Percentiles rank a stretch among this genome's conserved stretches.
phyloP scores from a whole-genome alignment of 169 alveolate genomes.

The Cryptosporidium viatorum region DNA sequence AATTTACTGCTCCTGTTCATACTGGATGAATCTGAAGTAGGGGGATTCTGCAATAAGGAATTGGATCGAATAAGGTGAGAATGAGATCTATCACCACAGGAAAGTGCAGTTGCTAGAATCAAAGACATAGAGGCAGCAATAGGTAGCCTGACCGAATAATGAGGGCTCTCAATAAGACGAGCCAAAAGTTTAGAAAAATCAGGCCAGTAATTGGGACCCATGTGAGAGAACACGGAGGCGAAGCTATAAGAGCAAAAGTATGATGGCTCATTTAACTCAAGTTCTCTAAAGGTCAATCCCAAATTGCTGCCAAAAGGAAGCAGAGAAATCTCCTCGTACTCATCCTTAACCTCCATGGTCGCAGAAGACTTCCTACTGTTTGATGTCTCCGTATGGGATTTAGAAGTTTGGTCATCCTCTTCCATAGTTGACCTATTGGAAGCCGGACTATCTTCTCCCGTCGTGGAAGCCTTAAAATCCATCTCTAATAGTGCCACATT shows the following conservation, averaged over 20 bases:
- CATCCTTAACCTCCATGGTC: background rate
- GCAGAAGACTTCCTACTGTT: background rate
- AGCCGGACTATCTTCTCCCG: background rate
- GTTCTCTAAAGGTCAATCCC: constrained; percentile 43
- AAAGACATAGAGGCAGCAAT: constrained; percentile 67
- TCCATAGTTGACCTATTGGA: background rate
- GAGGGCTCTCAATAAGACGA: constrained; percentile 10
- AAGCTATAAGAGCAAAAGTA: constrained; percentile 62
- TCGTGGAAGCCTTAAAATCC: background rate
- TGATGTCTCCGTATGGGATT: background rate
- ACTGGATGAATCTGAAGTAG: background rate
- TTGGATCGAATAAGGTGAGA: background rate
- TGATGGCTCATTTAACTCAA: constrained; percentile 26
- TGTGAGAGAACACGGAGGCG: constrained; percentile 49
- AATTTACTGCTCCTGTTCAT: background rate
- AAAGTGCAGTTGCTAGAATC: constrained; percentile 48
- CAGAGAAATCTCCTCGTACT: constrained; percentile 18
- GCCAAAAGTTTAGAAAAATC: constrained; percentile 26
- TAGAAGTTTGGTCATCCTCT: background rate
- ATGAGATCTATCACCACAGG: constrained; percentile 20
- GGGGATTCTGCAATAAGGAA: background rate
- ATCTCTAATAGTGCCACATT: background rate
- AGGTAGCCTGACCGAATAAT: constrained; percentile 41
- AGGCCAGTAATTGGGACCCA: constrained; percentile 45
- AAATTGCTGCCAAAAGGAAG: constrained; percentile 58